A percentile compares a stretch with the other conserved stretches of the same genome.
Evolutionary conservation across 108 stramenopile genomes (phyloP).

Genomic region (Aurantiochytrium sp.): DNA sequence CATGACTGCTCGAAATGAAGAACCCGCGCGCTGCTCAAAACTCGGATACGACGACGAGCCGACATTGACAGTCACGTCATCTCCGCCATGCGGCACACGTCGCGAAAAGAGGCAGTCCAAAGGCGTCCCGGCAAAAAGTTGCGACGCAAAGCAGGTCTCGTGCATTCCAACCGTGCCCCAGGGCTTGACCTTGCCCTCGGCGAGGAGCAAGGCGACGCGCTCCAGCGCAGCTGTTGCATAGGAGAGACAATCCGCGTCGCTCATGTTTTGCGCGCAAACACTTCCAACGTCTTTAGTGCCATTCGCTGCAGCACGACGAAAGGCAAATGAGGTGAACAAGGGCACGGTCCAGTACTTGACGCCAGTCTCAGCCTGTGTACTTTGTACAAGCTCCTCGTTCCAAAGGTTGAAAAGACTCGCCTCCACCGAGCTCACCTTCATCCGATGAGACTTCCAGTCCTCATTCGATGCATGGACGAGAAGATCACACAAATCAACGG

Average conservation of each 20-base stretch:
- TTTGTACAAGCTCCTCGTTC: neutral
- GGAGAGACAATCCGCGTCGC: neutral
- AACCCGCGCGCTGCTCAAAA: neutral
- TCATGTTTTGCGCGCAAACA: neutral
- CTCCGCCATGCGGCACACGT: constrained; percentile 6
- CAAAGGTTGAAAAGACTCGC: neutral
- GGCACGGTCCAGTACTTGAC: neutral
- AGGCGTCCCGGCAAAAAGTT: neutral
- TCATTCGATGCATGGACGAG: neutral
- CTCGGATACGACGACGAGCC: neutral
- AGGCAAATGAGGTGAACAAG: neutral
- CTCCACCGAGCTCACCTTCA: neutral
- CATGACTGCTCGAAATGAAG: neutral
- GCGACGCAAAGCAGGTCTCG: neutral
- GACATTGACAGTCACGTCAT: constrained; percentile 11
- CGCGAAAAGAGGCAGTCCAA: constrained; percentile 15
- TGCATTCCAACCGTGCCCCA: constrained; percentile 22
- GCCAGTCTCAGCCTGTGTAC: neutral
- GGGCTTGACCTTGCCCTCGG: neutral
- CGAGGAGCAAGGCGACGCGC: neutral
- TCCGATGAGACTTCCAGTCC: neutral
- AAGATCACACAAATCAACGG: neutral
- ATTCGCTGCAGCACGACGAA: neutral
- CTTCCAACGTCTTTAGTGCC: neutral
- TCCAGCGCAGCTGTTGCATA: neutral